Percentiles rank a stretch among this genome's conserved stretches.
phyloP scores from a whole-genome alignment of 345 rosid species.

The Populus nigra region DNA sequence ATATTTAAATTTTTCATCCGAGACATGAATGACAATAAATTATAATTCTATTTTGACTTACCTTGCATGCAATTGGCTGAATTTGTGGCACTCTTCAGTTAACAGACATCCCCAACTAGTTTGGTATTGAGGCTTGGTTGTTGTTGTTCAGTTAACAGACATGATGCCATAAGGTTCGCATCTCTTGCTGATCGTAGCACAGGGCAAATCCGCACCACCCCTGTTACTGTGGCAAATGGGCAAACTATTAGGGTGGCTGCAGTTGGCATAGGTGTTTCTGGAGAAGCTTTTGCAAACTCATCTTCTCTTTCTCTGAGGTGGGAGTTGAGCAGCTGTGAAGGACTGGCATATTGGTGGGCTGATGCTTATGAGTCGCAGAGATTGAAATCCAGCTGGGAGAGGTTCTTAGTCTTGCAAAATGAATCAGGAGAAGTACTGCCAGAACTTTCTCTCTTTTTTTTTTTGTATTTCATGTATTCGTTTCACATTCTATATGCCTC shows the following conservation, averaged over 20 bases:
- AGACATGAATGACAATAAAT: background rate
- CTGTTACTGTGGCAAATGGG: slow-evolving; percentile 86
- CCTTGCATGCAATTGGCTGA: slow-evolving; percentile 20
- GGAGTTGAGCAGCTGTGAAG: slow-evolving; percentile 71
- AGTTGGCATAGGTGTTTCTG: slow-evolving; percentile 58
- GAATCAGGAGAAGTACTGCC: slow-evolving; percentile 72
- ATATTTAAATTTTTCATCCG: background rate
- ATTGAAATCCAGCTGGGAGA: slow-evolving; percentile 75
- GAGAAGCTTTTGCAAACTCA: slow-evolving; percentile 86
- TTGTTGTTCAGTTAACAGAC: slow-evolving; percentile 13
- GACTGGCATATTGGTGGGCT: slow-evolving; percentile 83
- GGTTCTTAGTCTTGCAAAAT: slow-evolving; percentile 67
- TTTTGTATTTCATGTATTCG: background rate
- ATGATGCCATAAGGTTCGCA: slow-evolving; percentile 52
- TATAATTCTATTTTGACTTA: slow-evolving; percentile 1
- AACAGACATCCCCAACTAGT: slow-evolving; percentile 27
- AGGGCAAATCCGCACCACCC: slow-evolving; percentile 52
- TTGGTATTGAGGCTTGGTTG: no score
- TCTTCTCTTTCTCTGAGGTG: slow-evolving; percentile 79
- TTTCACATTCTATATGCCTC: background rate
- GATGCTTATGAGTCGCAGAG: slow-evolving; percentile 45
- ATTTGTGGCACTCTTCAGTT: slow-evolving; percentile 46
- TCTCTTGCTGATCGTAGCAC: slow-evolving; percentile 54
- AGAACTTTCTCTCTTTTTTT: background rate
- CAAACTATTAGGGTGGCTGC: slow-evolving; percentile 77